Evolutionary conservation across 202 grass and related monocot genomes (phyloP), one percentile per base, ranked within the genome.

Genomic region (Brachypodium distachyon): DNA sequence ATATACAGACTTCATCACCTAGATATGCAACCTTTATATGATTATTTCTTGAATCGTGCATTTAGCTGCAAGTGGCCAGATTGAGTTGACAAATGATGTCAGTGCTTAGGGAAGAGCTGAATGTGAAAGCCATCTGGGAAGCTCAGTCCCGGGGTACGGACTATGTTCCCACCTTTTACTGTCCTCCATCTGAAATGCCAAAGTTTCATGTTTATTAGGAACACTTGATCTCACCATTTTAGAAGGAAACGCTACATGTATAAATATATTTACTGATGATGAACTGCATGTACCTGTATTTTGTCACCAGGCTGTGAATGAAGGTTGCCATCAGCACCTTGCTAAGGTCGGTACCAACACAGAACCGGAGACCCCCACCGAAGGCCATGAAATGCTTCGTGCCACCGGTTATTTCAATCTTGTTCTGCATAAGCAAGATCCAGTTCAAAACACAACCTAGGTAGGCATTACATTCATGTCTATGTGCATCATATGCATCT

Each of bases 351-450:
- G 92, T 73, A 55, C 92, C 92, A 1, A 95, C 86, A 12, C 92
- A 95, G 78, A 89, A 95, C 16, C 92, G 54, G 40, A 91, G 55
- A 34, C 88, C 92, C 26, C 83, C 92, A 54, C 92, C 92, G 51
- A 95, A 91, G 13, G 88, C 92, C 88, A 95, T 82, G 73, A 91
- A 95, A 63, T 91, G 76, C 72, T 89, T 95, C 6, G 88, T 87
- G n/a, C 88, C 92, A 37, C 92, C 83, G 6, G 59, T 77, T 41
- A 95, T 80, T 56, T 93, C 85, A 38, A 4, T 42, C 83, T 86
- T 90, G 51, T 51, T 75, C 89, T 92, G 78, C 27, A 18, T 77
- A 74, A 61, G 27, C 25, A 21, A 56, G 12, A 80, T n/a, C 29
- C 6, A 47, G 4, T 73, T 26, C n/a, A n/a, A n/a, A n/a, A n/a